Evolutionary conservation across 2,329 filamentous ascomycete genomes (phyloP).

Genomic region (Talaromyces rugulosus): DNA sequence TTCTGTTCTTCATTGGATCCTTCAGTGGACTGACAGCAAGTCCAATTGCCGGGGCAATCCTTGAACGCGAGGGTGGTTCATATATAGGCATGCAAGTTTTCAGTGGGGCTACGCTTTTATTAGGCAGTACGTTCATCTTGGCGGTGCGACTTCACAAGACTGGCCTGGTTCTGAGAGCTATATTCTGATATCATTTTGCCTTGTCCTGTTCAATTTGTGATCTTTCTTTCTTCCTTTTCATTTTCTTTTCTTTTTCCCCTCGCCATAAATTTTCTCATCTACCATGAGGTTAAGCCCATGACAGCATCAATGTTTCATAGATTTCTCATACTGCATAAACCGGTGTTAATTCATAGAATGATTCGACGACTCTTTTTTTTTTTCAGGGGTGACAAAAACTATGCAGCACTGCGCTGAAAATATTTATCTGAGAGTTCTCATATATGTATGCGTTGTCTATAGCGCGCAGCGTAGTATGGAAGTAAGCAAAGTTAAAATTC

Average conservation of each 20-base stretch:
- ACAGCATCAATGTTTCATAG: not conserved
- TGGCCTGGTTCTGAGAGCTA: conserved; percentile 2
- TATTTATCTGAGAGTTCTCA: not conserved
- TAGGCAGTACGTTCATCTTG: not conserved
- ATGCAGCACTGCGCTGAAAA: not conserved
- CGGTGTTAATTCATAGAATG: conserved; percentile 1
- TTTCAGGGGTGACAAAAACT: not conserved
- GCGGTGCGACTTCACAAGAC: conserved; percentile 2
- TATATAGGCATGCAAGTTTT: conserved; percentile 1
- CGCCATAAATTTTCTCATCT: too few relatives aligned
- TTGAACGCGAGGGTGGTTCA: not conserved
- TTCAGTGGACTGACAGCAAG: conserved; percentile 20
- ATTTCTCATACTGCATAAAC: not conserved
- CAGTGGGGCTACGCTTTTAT: not conserved
- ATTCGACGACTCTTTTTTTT: not conserved
- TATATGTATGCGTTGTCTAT: not conserved
- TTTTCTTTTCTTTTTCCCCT: not conserved
- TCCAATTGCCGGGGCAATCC: conserved; percentile 23
- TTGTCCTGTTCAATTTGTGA: not conserved
- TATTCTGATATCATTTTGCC: not conserved
- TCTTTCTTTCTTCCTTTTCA: not conserved
- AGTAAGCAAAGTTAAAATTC: not conserved
- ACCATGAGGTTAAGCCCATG: not conserved
- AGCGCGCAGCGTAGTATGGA: not conserved
- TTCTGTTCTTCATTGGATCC: conserved; percentile 19